These are phyloP conservation scores for Zygotorulaspora danielsina DNA, from an alignment of 805 yeast species.

Conservation along the genomic window DNA sequence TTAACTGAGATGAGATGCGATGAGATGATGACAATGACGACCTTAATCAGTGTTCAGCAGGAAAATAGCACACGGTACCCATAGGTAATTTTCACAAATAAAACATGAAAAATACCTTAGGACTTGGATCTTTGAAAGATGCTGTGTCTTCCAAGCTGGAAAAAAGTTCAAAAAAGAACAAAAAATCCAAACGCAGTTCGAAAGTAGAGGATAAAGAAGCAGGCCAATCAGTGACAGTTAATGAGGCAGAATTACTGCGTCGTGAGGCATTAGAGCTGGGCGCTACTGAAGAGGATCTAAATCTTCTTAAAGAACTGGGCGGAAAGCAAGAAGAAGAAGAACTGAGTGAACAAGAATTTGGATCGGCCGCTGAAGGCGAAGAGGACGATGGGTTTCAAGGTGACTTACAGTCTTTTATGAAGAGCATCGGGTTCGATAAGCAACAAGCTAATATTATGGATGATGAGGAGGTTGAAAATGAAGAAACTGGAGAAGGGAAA, in stretches of 20 bases:
- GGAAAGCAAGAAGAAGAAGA: conserved; percentile 48
- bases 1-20: conserved; percentile 23
- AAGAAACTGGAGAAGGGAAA: conserved; percentile 38
- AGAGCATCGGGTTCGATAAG: conserved; percentile 57
- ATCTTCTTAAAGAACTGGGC: conserved; percentile 51
- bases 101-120: conserved; percentile 18
- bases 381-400: conserved; percentile 41
- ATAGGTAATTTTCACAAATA: conserved; percentile 1
- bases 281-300: conserved; percentile 79
- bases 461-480: conserved; percentile 35
- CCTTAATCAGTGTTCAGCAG: neutral
- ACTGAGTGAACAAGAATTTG: conserved; percentile 40
- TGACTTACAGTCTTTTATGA: conserved; percentile 61
- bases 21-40: conserved; percentile 16
- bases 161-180: conserved; percentile 25
- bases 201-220: conserved; percentile 24
- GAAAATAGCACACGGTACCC: neutral
- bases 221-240: conserved; percentile 17
- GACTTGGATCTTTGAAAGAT: conserved; percentile 54
- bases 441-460: conserved; percentile 31
- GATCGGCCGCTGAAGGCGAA: conserved; percentile 34
- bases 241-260: conserved; percentile 39
- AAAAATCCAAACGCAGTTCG: conserved; percentile 24
- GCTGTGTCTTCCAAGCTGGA: conserved; percentile 54
- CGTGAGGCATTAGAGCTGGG: conserved; percentile 78